Conservation (phyloP, 1,284 basidiomycete genomes). For the Melanopsichium pennsylvanicum region DNA sequence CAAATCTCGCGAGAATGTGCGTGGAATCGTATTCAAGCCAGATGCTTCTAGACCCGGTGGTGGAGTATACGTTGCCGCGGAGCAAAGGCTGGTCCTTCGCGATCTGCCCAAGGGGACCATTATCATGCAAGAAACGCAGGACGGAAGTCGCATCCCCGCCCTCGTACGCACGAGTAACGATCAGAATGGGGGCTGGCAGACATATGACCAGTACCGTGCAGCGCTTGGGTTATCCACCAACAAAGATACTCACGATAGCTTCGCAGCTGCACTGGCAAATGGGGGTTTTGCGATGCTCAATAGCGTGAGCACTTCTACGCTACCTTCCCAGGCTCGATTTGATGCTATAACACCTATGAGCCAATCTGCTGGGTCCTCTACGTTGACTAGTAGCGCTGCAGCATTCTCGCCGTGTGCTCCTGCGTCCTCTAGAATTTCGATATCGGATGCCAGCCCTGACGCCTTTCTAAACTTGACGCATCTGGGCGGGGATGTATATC, state of each 20-base stretch:
- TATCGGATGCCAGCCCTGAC: not conserved
- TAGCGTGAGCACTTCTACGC: conserved; percentile 8
- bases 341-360: not conserved
- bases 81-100: conserved; percentile 69
- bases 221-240: conserved; percentile 26
- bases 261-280: conserved; percentile 31
- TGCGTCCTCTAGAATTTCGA: not conserved
- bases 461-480: conserved; percentile 34
- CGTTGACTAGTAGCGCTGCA: conserved; percentile 4
- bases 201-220: conserved; percentile 58
- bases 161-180: conserved; percentile 48
- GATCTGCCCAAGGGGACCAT: conserved; percentile 75
- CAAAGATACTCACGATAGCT: conserved; percentile 19
- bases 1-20: conserved; percentile 65
- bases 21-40: conserved; percentile 73
- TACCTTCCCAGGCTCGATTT: not conserved
- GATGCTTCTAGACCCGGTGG: conserved; percentile 74
- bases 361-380: not conserved
- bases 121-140: conserved; percentile 69
- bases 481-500: conserved; percentile 51
- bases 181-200: conserved; percentile 53
- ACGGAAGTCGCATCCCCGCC: conserved; percentile 57
- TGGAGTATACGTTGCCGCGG: conserved; percentile 79
- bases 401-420: conserved; percentile 5
- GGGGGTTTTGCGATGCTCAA: conserved; percentile 36